Base-by-base conservation (phyloP, 352 stramenopile genomes). In the Phytophthora gonapodyides region DNA sequence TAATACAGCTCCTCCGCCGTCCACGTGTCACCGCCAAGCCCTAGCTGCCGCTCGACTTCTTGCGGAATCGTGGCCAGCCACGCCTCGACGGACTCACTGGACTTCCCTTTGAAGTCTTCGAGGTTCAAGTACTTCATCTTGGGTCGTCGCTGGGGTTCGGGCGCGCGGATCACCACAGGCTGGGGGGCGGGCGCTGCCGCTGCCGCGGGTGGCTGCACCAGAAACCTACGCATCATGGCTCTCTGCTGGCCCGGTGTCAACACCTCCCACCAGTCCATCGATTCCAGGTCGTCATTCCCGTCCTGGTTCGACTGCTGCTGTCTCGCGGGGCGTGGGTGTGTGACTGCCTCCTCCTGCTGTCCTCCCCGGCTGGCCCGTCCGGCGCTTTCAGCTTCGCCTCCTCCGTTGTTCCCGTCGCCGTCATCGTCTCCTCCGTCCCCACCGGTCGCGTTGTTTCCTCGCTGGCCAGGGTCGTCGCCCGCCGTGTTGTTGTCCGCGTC, bases 231-330 rank as follows among this genome's bases (percentile, higher is more conserved):
- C 36, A 47, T 47, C 48, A 47, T 46, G 1, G 48, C 35, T 17
- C 19, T 8, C 6, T 37, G 48, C 27, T 56, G 48, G 2, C 13
- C 16, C 1, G 48, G 48, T 0, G 48, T 46, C 1, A 56, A n/a
- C 4, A 7, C 35, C 11, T 56, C 48, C 48, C 48, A 46, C 36
- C 48, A 46, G 36, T 38, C 36, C 36, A 56, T 56, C 3, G 12
- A 16, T 13, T 41, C 45, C 30, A 41, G 13, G 9, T 41, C 45
- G 7, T 52, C 31, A 0, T 37, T 15, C 0, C 7, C 10, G 1
- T 50, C 10, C 10, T 45, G 38, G 15, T 45, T 45, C 41, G 21
- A 24, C 21, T 24, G 21, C 21, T 24, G 21, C 1, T 3, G 21
- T 24, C 21, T 24, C 21, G 21, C 21, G 21, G 21, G 1, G 21